phyloP scores from a whole-genome alignment of 2,329 filamentous ascomycete genomes.

The Nakataea oryzae region DNA sequence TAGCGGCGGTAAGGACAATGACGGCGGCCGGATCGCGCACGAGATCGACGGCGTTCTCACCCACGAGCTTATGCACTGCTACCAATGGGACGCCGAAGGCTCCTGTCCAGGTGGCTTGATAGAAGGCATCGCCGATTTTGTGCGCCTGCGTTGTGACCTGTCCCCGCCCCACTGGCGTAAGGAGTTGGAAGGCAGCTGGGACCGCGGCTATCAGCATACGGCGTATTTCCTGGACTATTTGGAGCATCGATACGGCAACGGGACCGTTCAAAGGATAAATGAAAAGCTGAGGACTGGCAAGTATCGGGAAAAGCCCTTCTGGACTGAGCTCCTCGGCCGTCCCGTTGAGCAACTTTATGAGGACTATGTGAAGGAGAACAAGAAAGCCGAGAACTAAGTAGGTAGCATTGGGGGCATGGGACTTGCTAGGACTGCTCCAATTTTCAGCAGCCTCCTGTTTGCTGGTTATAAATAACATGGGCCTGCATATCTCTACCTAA shows the following conservation, averaged over 20 bases:
- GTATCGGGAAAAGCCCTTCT: constrained; percentile 57
- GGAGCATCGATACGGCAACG: constrained; percentile 53
- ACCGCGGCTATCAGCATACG: constrained; percentile 81
- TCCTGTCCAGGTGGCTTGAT: constrained; percentile 66
- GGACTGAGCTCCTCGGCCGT: constrained; percentile 57
- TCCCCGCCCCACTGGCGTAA: constrained; percentile 76
- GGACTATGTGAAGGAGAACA: constrained; percentile 44
- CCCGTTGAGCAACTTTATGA: constrained; percentile 62
- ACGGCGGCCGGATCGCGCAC: constrained; percentile 9
- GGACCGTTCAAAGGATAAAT: constrained; percentile 54
- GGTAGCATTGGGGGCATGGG: too few species aligned
- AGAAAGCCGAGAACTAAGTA: background rate
- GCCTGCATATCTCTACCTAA: too few species aligned
- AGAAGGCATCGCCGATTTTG: constrained; percentile 90
- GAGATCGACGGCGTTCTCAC: constrained; percentile 79
- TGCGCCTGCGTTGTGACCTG: constrained; percentile 63
- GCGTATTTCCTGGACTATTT: constrained; percentile 86
- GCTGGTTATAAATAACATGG: too few species aligned
- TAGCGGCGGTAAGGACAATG: background rate
- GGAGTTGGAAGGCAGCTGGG: constrained; percentile 56
- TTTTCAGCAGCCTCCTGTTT: too few species aligned
- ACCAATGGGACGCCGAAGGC: constrained; percentile 62
- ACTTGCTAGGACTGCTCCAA: too few species aligned
- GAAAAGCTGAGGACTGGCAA: constrained; percentile 50
- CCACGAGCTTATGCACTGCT: constrained; percentile 93